A percentile compares a stretch with the other conserved stretches of the same genome.
phyloP scores from a whole-genome alignment of 129 eudicot species.

The Rutidosis leptorrhynchoides region DNA sequence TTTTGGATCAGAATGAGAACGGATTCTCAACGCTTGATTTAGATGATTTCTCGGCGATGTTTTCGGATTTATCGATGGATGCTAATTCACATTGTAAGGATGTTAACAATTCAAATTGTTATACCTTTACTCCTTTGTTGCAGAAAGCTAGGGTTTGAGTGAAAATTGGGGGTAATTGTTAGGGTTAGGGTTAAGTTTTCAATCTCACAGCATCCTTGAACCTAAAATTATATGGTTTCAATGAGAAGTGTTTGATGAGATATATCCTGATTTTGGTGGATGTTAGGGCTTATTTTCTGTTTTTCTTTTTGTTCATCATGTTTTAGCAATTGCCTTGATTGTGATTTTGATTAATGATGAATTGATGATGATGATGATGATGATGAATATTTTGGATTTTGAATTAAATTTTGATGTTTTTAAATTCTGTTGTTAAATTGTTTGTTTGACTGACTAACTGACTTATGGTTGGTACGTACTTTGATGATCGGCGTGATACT shows the following conservation, averaged over 20 bases:
- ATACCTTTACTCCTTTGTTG: conserved; percentile 35
- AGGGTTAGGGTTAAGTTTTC: not conserved
- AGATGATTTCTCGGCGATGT: conserved; percentile 35
- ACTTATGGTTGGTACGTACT: not conserved
- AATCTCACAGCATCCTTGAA: not conserved
- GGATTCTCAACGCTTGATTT: conserved; percentile 32
- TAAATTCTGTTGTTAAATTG: not conserved
- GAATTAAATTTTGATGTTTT: not conserved
- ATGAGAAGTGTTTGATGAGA: not conserved
- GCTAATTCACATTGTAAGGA: conserved; percentile 26
- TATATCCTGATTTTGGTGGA: not conserved
- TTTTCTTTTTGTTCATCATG: not conserved
- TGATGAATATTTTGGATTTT: not conserved
- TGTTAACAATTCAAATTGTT: not conserved
- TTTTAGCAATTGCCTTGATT: conserved; percentile 1
- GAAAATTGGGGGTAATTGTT: not conserved
- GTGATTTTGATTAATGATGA: not conserved
- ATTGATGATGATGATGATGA: not conserved
- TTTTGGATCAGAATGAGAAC: conserved; percentile 41
- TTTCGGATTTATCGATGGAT: conserved; percentile 24
- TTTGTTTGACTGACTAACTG: conserved; percentile 3
- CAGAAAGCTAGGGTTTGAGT: conserved; percentile 39
- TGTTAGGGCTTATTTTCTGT: not conserved
- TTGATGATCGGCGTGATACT: conserved; percentile 1
- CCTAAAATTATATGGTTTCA: not conserved